These are phyloP conservation scores for Zopfia rhizophila DNA, from an alignment of 2,329 filamentous ascomycete genomes.

Conservation along the genomic window DNA sequence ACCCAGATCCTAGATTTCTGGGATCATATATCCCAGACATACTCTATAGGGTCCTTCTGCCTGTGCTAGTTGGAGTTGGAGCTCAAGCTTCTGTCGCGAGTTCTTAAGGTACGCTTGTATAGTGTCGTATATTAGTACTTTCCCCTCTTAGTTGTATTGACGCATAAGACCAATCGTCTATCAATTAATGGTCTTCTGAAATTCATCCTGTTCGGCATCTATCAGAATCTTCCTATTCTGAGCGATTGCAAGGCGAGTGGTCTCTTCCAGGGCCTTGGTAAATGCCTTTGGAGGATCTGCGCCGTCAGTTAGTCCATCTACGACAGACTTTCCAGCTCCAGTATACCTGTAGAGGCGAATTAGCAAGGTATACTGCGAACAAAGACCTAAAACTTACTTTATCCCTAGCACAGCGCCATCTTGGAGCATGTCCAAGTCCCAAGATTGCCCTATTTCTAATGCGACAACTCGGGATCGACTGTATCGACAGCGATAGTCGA, in stretches of 20 bases:
- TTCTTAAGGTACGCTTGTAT: constrained; percentile 65
- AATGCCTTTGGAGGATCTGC: constrained; percentile 54
- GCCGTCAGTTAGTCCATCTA: constrained; percentile 53
- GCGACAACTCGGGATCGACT: background rate
- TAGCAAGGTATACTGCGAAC: constrained; percentile 1
- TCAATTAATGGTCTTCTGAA: constrained; percentile 62
- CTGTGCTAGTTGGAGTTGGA: constrained; percentile 58
- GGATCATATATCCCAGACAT: too few relatives aligned
- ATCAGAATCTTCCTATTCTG: constrained; percentile 60
- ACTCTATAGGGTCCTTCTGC: too few relatives aligned
- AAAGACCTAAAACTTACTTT: constrained; percentile 6
- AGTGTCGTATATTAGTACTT: constrained; percentile 72
- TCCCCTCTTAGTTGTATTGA: constrained; percentile 59
- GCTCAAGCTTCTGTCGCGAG: constrained; percentile 56
- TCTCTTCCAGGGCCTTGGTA: constrained; percentile 54
- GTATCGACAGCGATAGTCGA: background rate
- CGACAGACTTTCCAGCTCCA: constrained; percentile 58
- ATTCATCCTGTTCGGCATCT: constrained; percentile 65
- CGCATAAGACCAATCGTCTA: constrained; percentile 66
- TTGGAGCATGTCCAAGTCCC: constrained; percentile 8
- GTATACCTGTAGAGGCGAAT: constrained; percentile 51
- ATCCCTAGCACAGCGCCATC: constrained; percentile 11
- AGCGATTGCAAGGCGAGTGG: constrained; percentile 56
- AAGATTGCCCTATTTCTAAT: constrained; percentile 3
- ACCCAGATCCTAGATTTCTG: too few relatives aligned